Evolutionary conservation across 1,139 yeast species (phyloP), one percentile per base, ranked within the genome.

Genomic region (Zygotorulaspora mrakii): DNA sequence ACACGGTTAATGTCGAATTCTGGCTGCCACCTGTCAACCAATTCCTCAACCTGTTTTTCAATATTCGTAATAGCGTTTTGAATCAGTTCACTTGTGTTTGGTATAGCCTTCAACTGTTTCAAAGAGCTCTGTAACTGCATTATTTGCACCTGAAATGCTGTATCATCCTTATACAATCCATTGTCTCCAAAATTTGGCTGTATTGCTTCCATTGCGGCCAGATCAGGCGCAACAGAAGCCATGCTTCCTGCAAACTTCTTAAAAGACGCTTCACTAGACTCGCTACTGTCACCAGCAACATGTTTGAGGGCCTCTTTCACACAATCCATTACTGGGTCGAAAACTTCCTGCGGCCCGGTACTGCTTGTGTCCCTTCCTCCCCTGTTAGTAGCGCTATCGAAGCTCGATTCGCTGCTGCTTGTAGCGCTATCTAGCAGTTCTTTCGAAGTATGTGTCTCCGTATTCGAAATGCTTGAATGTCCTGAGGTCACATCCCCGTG

Each of bases 161-260:
- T 26, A 39, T 55, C 58, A 36, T 47, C 49, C 18, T 40, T 32
- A 34, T 52, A 55, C 12, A 48, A 40, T 11, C 54, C 54, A 31
- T 43, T 36, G 28, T 44, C 37, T 21, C 50, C 52, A 9, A 33
- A 32, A 18, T 39, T 18, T 5, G 39, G 27, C 12, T 38, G 29
- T 2, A 42, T 20, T 1, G 40, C 20, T n/a, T 42, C 42, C 21
- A 48, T 14, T 2, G 41, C 21, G 8, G 35, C 40, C 30, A 42
- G 10, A 16, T 33, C 38, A 7, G 24, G 22, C n/a, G 10, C 17
- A 16, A 9, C 25, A 7, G 20, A 14, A 6, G n/a, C 4, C 12
- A 28, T 16, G 9, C 31, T 16, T 7, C 9, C 31, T 11, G 31
- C 31, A 28, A 28, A 28, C 20, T 7, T 17, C 9, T 28, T 20